Conservation (phyloP, 2,329 filamentous ascomycete species). For the Aspergillus unguis region DNA sequence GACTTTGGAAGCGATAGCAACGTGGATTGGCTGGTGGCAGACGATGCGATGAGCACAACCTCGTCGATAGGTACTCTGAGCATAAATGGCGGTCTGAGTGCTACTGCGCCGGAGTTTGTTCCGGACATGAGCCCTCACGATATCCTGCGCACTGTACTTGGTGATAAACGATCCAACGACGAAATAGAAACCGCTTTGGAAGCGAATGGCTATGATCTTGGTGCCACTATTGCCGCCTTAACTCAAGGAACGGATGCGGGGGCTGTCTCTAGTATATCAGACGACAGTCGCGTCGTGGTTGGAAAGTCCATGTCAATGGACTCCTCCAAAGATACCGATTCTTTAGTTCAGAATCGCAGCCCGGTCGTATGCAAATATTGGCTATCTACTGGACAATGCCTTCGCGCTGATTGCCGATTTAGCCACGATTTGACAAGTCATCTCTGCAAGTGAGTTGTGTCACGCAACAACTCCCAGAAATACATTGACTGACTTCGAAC, state of each 20-base stretch:
- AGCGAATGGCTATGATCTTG: constrained; percentile 86
- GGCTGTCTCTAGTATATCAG: constrained; percentile 48
- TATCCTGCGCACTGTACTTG: constrained; percentile 91
- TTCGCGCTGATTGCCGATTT: constrained; percentile 93
- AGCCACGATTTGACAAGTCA: constrained; percentile 95
- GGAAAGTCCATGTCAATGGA: constrained; percentile 85
- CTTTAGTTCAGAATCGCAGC: constrained; percentile 71
- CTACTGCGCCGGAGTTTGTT: constrained; percentile 76
- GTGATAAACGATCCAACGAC: constrained; percentile 83
- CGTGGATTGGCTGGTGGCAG: constrained; percentile 91
- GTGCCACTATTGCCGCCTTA: constrained; percentile 82
- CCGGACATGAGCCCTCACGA: constrained; percentile 97
- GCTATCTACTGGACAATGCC: constrained; percentile 89
- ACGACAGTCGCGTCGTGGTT: constrained; percentile 66
- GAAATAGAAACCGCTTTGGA: constrained; percentile 92
- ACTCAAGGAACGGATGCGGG: constrained; percentile 68
- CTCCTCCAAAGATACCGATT: constrained; percentile 69
- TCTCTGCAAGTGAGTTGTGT: constrained; percentile 85
- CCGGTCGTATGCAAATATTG: constrained; percentile 97
- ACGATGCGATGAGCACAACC: constrained; percentile 77
- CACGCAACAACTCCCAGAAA: not conserved
- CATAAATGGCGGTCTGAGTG: constrained; percentile 64
- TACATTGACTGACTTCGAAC: constrained; percentile 12
- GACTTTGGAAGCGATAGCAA: constrained; percentile 84
- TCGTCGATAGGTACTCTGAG: constrained; percentile 75